Base-by-base conservation (phyloP, 164 flowering plant species). In the Annona cherimola region DNA sequence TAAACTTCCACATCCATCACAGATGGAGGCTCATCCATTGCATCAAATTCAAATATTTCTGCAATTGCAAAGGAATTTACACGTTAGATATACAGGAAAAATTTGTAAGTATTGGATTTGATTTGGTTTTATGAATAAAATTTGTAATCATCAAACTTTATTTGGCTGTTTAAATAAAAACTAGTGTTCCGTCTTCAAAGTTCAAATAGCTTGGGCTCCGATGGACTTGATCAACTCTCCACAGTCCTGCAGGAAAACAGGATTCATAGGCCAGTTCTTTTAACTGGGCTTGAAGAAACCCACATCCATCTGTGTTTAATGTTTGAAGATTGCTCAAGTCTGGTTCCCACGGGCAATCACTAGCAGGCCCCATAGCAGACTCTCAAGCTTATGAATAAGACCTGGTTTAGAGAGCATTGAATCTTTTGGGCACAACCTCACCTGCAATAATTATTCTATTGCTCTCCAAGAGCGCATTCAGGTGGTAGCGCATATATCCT, bases 41-140 rank as follows among this genome's bases (percentile, higher is more conserved):
- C 99, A 83, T 95, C 98, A 82, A 95, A 95, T 79, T 92, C 99
- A 83, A 91, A 92, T 81, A 95, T 90, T 81, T 95, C 99, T 95
- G 92, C 83, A 85, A 63, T 35, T 18, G 61, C 69, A 80, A 50
- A 45, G 80, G 20, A 9, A 40, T 18, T 44, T 44, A 50, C 9
- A 9, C 9, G 14, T 50, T 9, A 50, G 14, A 50, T 16, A 7
- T 50, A 50, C 57, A 50, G 2, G 57, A 50, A 16, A 50, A 50
- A 50, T 50, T 50, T 11, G 35, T 26, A 26, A 26, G 35, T 26
- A 26, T 26, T 26, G 57, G 57, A 50, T 50, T 16, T 50, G 57
- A 7, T 11, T 50, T 9, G 57, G 57, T 12, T 50, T 2, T 50
- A 11, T 50, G 57, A 50, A 26, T 26, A 26, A 26, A 26, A 26